Evolutionary conservation across 805 yeast genomes (phyloP).

Genomic region (Yamadazyma sp.): DNA sequence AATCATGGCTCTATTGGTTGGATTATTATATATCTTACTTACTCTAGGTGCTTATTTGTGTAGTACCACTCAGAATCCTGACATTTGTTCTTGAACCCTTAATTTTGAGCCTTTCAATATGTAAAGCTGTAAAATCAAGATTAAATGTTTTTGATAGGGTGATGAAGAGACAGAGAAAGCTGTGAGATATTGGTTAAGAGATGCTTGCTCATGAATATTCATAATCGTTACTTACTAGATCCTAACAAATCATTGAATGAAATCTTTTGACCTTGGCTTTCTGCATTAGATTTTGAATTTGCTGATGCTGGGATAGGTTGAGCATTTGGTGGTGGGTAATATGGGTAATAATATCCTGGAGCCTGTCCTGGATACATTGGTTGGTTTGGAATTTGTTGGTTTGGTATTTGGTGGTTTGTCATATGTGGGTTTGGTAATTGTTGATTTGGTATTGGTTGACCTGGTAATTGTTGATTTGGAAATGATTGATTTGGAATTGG

Average conservation of each 20-base stretch:
- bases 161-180: no score
- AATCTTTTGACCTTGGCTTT: conserved; percentile 36
- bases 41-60: no score
- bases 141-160: no score
- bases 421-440: conserved; percentile 4
- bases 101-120: no score
- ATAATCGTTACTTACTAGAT: conserved; percentile 19
- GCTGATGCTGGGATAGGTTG: conserved; percentile 8
- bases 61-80: no score
- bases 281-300: conserved; percentile 3
- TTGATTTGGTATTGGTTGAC: conserved; percentile 10
- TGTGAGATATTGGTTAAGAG: no score
- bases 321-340: not conserved
- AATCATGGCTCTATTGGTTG: no score
- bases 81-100: no score
- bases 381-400: conserved; percentile 1
- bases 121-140: no score
- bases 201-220: no score
- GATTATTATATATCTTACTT: no score
- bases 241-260: conserved; percentile 39
- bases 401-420: not conserved
- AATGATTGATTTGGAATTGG: not conserved
- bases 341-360: conserved; percentile 6
- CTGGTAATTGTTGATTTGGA: not conserved
- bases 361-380: conserved; percentile 7